Base-by-base conservation (phyloP, 1,284 basidiomycete species). In the Mrakiaceae sp. region DNA sequence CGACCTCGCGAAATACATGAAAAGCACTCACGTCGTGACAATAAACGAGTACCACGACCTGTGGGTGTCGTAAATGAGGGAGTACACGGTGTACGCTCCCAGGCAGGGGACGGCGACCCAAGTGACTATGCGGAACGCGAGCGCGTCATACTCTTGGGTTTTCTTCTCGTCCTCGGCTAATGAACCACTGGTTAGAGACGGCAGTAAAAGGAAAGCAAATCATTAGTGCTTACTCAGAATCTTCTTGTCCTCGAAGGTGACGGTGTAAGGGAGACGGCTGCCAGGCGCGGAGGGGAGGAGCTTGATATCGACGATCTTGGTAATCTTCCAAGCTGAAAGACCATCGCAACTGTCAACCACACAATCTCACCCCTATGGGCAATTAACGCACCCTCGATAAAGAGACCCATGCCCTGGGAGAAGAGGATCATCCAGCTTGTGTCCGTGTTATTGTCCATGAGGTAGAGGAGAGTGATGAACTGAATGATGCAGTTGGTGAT, bases 361-460 rank as follows among this genome's bases (percentile, higher is more conserved):
- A n/a, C 11, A 16, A 8, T 53, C 52, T 8, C 8, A 10, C 8
- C 52, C 4, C 16, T 10, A 40, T 10, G 40, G 40, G 11, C 43
- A 40, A 16, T n/a, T 9, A 43, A 5, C 11, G 48, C 14, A 44
- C 10, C 5, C 50, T 57, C 7, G 58, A 53, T 4, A 48, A 42
- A 9, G 62, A 54, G 53, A 73, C 75, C 68, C 59, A 54, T 53
- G 16, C 58, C 90, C 69, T 91, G 92, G 4, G 87, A 86, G 74
- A 91, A 83, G 39, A 97, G 81, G 73, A 96, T 94, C 90, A 96
- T 96, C 86, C 89, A 95, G 70, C 75, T 90, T 40, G 95, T 98
- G 74, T 97, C 88, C 67, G 92, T 87, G 71, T 88, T 91, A 74
- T 92, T 93, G 78, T 98, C 95, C 70, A 96, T 84, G 69, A 98